phyloP scores from a whole-genome alignment of 1,139 yeast species.

The Debaryomyces sp. region DNA sequence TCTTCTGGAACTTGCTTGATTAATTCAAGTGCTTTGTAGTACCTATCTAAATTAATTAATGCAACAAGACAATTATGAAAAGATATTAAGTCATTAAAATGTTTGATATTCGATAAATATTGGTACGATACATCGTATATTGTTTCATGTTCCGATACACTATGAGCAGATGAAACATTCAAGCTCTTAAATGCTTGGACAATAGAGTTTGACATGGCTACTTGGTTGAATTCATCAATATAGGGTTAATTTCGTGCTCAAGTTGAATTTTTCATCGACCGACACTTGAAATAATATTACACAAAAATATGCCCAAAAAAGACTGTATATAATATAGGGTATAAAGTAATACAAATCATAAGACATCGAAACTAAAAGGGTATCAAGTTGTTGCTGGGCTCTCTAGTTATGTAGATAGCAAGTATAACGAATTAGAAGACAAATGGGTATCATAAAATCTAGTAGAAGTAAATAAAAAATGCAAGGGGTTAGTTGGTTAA shows the following conservation, averaged over 20 bases:
- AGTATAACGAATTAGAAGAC: not conserved
- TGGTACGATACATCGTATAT: conserved; percentile 47
- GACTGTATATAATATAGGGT: conserved; percentile 2
- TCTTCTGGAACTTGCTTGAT: conserved; percentile 44
- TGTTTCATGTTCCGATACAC: conserved; percentile 37
- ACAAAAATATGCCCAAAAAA: not conserved
- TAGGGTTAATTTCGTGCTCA: not conserved
- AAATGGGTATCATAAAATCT: conserved; percentile 4
- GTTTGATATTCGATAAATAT: conserved; percentile 43
- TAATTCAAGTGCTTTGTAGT: conserved; percentile 55
- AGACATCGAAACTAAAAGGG: not conserved
- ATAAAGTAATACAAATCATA: not conserved
- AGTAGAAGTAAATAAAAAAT: conserved; percentile 3
- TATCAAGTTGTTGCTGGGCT: not conserved
- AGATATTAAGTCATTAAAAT: conserved; percentile 52
- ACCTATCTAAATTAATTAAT: conserved; percentile 71
- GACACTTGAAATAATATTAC: conserved; percentile 1
- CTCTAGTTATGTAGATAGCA: not conserved
- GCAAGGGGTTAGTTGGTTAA: conserved; percentile 13
- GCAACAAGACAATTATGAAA: conserved; percentile 68
- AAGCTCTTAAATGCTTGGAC: conserved; percentile 47
- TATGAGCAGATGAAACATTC: conserved; percentile 31
- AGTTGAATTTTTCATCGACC: conserved; percentile 5
- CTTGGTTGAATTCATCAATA: not conserved
- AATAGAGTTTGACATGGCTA: conserved; percentile 42